Conservation (phyloP, 139 green algal genomes). For the Picochlorum sp. region DNA sequence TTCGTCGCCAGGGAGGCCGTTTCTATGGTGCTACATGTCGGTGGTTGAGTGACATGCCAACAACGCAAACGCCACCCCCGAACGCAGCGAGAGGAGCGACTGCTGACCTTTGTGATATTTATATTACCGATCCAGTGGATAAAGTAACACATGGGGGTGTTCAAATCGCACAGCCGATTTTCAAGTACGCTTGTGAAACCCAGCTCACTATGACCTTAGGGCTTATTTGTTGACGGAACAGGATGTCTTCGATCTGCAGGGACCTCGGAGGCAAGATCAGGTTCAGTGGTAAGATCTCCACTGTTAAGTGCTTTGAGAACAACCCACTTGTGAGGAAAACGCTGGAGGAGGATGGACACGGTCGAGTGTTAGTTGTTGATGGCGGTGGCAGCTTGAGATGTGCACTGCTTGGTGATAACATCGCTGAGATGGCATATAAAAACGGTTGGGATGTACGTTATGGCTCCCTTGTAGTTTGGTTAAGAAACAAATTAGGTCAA, state of each 20-base stretch:
- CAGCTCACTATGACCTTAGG: no score
- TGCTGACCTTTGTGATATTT: conserved; percentile 76
- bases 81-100: conserved; percentile 62
- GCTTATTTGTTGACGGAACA: no score
- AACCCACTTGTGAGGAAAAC: conserved; percentile 84
- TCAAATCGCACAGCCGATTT: conserved; percentile 38
- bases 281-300: conserved; percentile 61
- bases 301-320: conserved; percentile 88
- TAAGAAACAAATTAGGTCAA: conserved; percentile 1
- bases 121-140: conserved; percentile 53
- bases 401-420: conserved; percentile 89
- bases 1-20: not conserved
- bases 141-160: conserved; percentile 34
- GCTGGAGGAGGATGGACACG: conserved; percentile 66
- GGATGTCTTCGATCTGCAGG: conserved; percentile 15
- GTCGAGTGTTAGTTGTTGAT: conserved; percentile 87
- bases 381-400: conserved; percentile 78
- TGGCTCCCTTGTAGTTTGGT: not conserved
- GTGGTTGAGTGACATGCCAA: conserved; percentile 9
- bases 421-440: conserved; percentile 75
- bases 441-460: conserved; percentile 82
- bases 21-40: not conserved
- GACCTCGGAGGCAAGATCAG: conserved; percentile 62
- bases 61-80: conserved; percentile 44
- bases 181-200: conserved; percentile 18